Base-by-base conservation (phyloP, 495 filamentous ascomycete species). In the Thermothielavioides terrestris region DNA sequence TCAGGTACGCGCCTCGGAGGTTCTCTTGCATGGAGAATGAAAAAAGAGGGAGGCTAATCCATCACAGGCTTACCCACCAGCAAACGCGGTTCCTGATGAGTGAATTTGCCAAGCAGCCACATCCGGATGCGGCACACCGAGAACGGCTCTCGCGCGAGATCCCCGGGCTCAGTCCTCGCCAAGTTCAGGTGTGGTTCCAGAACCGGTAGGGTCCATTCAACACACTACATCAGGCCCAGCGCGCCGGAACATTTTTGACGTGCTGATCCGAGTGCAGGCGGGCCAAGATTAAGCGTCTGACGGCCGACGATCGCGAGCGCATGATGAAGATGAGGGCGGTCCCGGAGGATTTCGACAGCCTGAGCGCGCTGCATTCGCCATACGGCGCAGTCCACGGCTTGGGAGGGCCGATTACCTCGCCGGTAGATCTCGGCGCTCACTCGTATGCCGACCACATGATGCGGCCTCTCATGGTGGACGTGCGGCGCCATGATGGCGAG, bases 131-230 rank as follows among this genome's bases (percentile, higher is more conserved):
- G 26, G 86, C 88, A 37, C 89, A 97, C 69, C 79, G 91, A 49
- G 89, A 96, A 66, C 76, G 89, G 27, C 72, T 97, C 43, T 91
- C 91, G 27, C 75, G 85, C 49, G 91, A 96, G 61, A 96, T 97
- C 44, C 91, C 91, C 36, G 91, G 91, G 9, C 71, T 97, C 37
- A 95, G 86, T 51, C 88, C 91, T 34, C 81, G 91, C 50, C 91
- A 97, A 63, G 91, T 97, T 8, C 91, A 97, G 71, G 91, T 97
- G 50, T 97, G 91, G 91, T 97, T 97, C 67, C 91, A 97, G 68
- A 97, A 97, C 68, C 81, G 91, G 91, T 95, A 76, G 55, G 77
- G 64, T 45, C 17, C 6, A 4, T 23, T 2, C 4, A 15, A 9
- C 56, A 9, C 14, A 2, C 15, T 31, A 21, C 1, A 38, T 28